Conservation (phyloP, 257 asterid genomes). For the Solanum virginianum region DNA sequence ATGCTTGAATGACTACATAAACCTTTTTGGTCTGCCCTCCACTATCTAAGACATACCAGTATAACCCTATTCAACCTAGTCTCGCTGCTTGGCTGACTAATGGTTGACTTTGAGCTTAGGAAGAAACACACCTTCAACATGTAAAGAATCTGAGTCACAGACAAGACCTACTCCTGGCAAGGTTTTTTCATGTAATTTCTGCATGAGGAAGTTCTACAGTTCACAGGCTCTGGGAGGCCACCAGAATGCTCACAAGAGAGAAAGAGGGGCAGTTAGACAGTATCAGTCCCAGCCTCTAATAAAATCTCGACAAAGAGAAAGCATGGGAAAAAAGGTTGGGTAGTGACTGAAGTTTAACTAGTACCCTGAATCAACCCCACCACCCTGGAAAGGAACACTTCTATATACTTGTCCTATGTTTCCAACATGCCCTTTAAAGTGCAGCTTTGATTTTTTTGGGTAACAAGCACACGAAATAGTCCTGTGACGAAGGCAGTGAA, state of each 20-base stretch:
- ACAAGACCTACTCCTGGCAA: conserved; percentile 34
- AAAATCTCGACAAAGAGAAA: not conserved
- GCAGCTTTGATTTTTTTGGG: not conserved
- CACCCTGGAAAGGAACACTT: not conserved
- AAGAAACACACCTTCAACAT: conserved; percentile 20
- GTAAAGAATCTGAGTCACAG: conserved; percentile 28
- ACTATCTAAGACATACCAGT: not conserved
- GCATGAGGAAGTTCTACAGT: conserved; percentile 85
- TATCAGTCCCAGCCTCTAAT: conserved; percentile 41
- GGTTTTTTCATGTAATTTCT: conserved; percentile 87
- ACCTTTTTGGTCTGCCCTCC: not conserved
- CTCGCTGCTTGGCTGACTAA: not conserved
- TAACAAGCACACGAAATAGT: not conserved
- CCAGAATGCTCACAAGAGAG: conserved; percentile 96
- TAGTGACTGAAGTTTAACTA: not conserved
- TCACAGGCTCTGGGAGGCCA: conserved; percentile 98
- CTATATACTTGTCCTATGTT: not conserved
- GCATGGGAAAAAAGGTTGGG: not conserved
- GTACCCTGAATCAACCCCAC: not conserved
- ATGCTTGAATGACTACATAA: not conserved
- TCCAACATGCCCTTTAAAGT: not conserved
- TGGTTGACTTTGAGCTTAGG: conserved; percentile 50
- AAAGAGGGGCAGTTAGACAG: conserved; percentile 66
- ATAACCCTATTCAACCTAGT: not conserved
- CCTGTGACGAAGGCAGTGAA: not conserved